Evolutionary conservation across 371 early-diverging fungal genomes (phyloP).

Genomic region (Mortierella sp.): DNA sequence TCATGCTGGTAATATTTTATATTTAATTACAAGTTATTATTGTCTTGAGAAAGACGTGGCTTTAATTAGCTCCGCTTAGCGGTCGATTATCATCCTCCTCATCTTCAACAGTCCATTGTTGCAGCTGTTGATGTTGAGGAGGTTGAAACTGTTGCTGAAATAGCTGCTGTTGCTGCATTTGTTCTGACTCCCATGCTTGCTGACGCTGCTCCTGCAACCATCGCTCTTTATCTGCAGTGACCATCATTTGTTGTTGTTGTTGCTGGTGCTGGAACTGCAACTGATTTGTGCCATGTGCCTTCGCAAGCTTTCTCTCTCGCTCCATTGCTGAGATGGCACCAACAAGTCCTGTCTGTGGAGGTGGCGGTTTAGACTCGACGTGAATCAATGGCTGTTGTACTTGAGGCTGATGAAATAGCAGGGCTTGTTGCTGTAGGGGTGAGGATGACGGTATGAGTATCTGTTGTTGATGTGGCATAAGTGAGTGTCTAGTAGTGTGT

Average conservation of each 20-base stretch:
- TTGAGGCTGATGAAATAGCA: background rate
- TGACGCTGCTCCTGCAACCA: slow-evolving; percentile 42
- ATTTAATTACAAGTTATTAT: too few relatives aligned
- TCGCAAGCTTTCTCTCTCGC: slow-evolving; percentile 48
- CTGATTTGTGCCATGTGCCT: slow-evolving; percentile 47
- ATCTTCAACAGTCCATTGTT: slow-evolving; percentile 34
- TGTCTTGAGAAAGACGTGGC: too few relatives aligned
- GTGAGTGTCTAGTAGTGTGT: background rate
- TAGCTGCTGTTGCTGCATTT: background rate
- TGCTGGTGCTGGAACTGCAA: slow-evolving; percentile 43
- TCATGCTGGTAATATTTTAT: too few relatives aligned
- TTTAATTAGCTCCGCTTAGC: background rate
- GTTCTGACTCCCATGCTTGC: slow-evolving; percentile 22
- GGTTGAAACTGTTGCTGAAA: slow-evolving; percentile 6
- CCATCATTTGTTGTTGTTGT: slow-evolving; percentile 24
- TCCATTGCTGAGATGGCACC: slow-evolving; percentile 54
- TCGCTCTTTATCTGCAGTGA: slow-evolving; percentile 34
- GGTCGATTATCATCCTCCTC: slow-evolving; percentile 47
- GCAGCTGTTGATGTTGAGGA: slow-evolving; percentile 4
- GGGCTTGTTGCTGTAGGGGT: background rate
- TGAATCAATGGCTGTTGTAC: slow-evolving; percentile 35
- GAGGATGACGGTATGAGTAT: slow-evolving; percentile 14
- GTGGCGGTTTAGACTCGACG: slow-evolving; percentile 54
- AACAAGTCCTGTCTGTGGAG: slow-evolving; percentile 50
- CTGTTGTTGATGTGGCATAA: slow-evolving; percentile 25